Percentiles rank a stretch among this genome's conserved stretches.
These are phyloP conservation scores for Thraustochytrium sp. DNA, from an alignment of 352 stramenopile genomes.

Conservation along the genomic window DNA sequence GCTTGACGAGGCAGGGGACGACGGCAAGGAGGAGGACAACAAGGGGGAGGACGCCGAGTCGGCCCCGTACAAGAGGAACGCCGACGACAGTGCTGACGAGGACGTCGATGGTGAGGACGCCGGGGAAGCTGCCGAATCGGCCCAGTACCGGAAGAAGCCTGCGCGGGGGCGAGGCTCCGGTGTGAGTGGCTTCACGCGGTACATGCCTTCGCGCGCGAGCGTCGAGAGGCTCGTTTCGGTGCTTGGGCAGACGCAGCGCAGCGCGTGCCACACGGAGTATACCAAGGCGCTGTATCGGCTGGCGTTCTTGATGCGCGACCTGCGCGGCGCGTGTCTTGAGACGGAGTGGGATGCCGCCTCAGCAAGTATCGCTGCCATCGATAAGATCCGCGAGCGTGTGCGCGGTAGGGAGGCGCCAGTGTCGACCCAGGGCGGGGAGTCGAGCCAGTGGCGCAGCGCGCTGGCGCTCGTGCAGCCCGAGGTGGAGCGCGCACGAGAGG, in stretches of 20 bases:
- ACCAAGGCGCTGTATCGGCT: neutral
- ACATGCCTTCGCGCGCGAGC: neutral
- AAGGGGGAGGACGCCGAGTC: too few species aligned
- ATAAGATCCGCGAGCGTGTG: neutral
- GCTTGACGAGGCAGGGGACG: too few species aligned
- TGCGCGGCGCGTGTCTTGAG: neutral
- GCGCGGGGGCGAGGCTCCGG: neutral
- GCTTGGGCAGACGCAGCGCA: neutral
- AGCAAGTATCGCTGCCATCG: neutral
- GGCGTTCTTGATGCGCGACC: neutral
- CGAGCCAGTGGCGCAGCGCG: neutral
- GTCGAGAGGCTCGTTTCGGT: neutral
- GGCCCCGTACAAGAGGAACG: too few species aligned
- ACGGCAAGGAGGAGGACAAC: too few species aligned
- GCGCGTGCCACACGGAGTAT: constrained; percentile 5
- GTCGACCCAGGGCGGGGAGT: neutral
- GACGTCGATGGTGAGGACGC: too few species aligned
- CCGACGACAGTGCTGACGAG: too few species aligned
- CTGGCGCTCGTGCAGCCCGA: constrained; percentile 15
- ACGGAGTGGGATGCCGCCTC: neutral
- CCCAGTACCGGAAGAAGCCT: too few species aligned
- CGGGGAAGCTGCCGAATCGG: too few species aligned
- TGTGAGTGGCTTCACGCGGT: neutral
- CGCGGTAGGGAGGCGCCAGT: neutral
- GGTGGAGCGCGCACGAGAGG: neutral